These are phyloP conservation scores for Mimosa bimucronata DNA, from an alignment of 306 rosid genomes.

Conservation along the genomic window DNA sequence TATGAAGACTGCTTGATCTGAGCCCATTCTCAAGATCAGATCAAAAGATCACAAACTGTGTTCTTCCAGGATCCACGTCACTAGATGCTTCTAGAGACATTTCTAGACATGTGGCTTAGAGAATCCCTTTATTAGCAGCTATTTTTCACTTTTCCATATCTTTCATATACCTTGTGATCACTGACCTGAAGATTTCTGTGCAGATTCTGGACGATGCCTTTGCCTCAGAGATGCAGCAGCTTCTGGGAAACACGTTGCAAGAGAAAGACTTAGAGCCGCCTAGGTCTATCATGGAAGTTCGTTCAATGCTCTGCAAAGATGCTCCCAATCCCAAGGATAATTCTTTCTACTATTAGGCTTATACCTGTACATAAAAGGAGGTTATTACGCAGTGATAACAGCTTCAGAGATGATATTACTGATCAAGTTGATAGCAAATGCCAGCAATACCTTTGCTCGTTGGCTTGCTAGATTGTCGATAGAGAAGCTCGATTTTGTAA, in stretches of 20 bases:
- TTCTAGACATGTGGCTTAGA: not conserved
- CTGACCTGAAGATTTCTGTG: conserved; percentile 9
- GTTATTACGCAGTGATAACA: not conserved
- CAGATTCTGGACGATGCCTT: conserved; percentile 90
- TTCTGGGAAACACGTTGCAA: conserved; percentile 81
- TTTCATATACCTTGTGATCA: conserved; percentile 14
- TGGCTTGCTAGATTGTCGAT: conserved; percentile 12
- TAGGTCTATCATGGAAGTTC: conserved; percentile 83
- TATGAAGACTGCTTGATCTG: not conserved
- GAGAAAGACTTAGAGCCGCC: conserved; percentile 89
- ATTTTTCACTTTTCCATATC: not conserved
- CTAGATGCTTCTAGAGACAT: conserved; percentile 22
- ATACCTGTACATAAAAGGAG: conserved; percentile 45
- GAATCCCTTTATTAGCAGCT: not conserved
- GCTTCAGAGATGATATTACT: conserved; percentile 1
- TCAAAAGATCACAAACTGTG: not conserved
- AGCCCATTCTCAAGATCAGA: not conserved
- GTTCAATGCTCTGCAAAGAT: conserved; percentile 90
- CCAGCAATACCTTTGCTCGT: not conserved
- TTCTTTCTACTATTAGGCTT: conserved; percentile 55
- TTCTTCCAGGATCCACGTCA: not conserved
- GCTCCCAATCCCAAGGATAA: conserved; percentile 68
- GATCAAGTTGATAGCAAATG: not conserved
- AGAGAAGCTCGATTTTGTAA: conserved; percentile 9
- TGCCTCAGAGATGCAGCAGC: conserved; percentile 92